Conservation (phyloP, 2,329 filamentous ascomycete genomes). For the Fusarium praegraminearum region DNA sequence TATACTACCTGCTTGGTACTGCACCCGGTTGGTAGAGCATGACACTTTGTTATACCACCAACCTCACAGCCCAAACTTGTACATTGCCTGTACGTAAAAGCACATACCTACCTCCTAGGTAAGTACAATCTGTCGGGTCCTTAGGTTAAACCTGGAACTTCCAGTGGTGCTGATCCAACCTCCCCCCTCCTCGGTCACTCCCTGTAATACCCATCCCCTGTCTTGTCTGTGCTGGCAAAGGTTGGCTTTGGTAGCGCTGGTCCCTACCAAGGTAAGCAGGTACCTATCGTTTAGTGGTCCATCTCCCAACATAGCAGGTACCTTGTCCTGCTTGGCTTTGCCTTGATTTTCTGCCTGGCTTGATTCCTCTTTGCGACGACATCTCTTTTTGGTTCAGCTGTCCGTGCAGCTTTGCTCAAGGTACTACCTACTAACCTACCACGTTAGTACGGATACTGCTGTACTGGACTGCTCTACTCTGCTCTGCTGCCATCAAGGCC, state of each 20-base stretch:
- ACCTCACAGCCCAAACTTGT: constrained; percentile 7
- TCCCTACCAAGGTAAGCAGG: background rate
- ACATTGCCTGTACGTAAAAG: constrained; percentile 22
- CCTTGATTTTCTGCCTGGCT: constrained; percentile 38
- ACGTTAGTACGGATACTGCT: background rate
- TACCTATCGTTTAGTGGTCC: background rate
- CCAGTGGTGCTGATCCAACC: constrained; percentile 26
- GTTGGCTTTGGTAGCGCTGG: constrained; percentile 16
- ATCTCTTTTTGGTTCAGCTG: constrained; percentile 2
- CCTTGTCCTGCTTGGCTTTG: constrained; percentile 13
- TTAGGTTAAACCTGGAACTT: constrained; percentile 29
- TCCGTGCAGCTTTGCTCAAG: constrained; percentile 20
- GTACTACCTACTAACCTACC: background rate
- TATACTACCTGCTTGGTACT: background rate
- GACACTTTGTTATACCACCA: constrained; percentile 4
- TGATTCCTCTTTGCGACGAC: constrained; percentile 14
- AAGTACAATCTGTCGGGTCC: background rate
- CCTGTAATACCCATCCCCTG: constrained; percentile 12
- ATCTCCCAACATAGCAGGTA: background rate
- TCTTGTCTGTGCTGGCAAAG: constrained; percentile 9
- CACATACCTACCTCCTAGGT: background rate
- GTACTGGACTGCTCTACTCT: background rate
- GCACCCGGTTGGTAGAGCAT: background rate
- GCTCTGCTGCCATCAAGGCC: constrained; percentile 15
- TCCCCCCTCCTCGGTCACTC: constrained; percentile 5